Conservation (phyloP, 805 yeast species). For the Kodamaea jinghongensis region DNA sequence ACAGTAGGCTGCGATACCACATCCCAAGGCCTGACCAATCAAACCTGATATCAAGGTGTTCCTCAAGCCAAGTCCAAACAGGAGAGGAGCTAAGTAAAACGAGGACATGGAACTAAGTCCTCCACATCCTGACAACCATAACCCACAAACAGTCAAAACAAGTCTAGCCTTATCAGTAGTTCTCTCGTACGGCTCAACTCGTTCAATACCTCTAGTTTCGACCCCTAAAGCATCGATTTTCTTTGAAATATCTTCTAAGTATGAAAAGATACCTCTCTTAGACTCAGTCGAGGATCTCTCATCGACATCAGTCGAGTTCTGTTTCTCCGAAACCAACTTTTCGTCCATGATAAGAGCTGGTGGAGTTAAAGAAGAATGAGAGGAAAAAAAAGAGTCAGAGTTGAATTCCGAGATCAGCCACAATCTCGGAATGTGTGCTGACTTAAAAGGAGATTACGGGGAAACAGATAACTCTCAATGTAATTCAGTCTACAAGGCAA, state of each 20-base stretch:
- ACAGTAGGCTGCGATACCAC: conserved; percentile 77
- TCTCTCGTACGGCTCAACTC: conserved; percentile 67
- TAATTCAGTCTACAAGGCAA: too few species aligned
- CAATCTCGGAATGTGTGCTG: too few species aligned
- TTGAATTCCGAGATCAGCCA: too few species aligned
- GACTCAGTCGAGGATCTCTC: too few species aligned
- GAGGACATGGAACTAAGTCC: conserved; percentile 89
- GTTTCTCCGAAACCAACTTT: too few species aligned
- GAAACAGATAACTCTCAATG: too few species aligned
- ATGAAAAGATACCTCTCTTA: neutral
- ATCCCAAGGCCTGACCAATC: conserved; percentile 64
- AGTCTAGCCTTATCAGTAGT: conserved; percentile 33
- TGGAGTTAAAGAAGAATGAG: too few species aligned
- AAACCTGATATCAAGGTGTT: conserved; percentile 64
- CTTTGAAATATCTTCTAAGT: conserved; percentile 7
- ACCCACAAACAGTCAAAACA: conserved; percentile 53
- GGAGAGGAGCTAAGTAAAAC: conserved; percentile 69
- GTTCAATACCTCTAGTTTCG: conserved; percentile 77
- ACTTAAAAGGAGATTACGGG: too few species aligned
- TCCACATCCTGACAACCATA: conserved; percentile 86
- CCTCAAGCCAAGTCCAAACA: conserved; percentile 66
- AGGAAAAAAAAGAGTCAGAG: too few species aligned
- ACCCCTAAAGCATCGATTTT: conserved; percentile 54
- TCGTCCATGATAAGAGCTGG: too few species aligned
- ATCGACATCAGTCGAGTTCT: too few species aligned